Evolutionary conservation across 192 early-diverging fungal species (phyloP), one percentile per base, ranked within the genome.

Genomic region (Cetraspora pellucida): DNA sequence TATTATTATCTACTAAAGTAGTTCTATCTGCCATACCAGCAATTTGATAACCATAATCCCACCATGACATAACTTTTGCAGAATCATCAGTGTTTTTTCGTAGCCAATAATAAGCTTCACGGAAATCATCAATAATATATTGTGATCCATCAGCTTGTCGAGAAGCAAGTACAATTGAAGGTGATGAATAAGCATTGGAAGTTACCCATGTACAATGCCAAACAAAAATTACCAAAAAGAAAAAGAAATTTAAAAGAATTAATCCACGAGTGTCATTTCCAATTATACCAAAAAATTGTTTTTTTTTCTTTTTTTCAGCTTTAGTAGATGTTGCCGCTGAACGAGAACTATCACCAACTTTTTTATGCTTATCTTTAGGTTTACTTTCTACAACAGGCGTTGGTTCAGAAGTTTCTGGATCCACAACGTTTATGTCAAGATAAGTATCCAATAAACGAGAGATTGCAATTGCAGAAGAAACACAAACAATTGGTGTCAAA

Each of bases 21-120:
- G 94, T 92, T 44, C 97, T 90, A 82, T 99, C 96, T 19, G 97
- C 94, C 96, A 99, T 97, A 23, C 98, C 98, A 0, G 98, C 95
- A 74, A 99, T 94, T 85, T 99, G 98, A 85, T 99, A 99, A 1
- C 98, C 98, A 80, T 99, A 99, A 87, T 99, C 98, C 98, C 98
- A 99, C 98, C 98, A 99, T 13, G 96, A 94, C 85, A 99, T 91
- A 71, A 99, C 91, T 85, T 95, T 97, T 64, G 96, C 94, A 69
- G 97, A 92, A 19, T 92, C 85, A 54, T 90, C 83, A 0, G 98
- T 97, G 86, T 99, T 99, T 82, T 97, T 92, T 77, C 97, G 90
- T 54, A 99, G 90, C 98, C 98, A 99, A 84, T 98, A 98, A 89
- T 99, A 99, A 0, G 98, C 97, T 82, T 99, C 98, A 80, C 98